Conservation (phyloP, 148 eudicot species). For the Rheum nobile region DNA sequence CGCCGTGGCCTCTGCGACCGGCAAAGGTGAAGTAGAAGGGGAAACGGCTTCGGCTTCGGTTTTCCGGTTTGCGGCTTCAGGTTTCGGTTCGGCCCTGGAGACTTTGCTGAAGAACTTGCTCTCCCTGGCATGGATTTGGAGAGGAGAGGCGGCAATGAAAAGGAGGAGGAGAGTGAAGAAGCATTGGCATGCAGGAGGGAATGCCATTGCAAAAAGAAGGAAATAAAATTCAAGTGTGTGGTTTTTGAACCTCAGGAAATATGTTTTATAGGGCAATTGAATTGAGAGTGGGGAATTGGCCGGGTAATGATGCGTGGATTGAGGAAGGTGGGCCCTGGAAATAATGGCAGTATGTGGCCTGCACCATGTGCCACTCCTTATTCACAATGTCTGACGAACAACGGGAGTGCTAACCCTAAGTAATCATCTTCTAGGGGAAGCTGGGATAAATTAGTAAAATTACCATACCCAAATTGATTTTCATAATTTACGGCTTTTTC, state of each 20-base stretch:
- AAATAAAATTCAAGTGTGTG: neutral
- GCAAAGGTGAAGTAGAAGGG: slow-evolving; percentile 10
- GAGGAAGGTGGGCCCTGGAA: neutral
- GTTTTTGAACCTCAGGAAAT: neutral
- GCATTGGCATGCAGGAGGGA: neutral
- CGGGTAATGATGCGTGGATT: slow-evolving; percentile 10
- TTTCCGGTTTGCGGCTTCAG: neutral
- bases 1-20: slow-evolving; percentile 12
- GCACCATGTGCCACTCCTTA: slow-evolving; percentile 4
- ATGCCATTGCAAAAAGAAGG: neutral
- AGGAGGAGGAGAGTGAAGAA: neutral
- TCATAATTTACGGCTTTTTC: neutral
- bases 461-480: neutral
- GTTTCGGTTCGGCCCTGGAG: neutral
- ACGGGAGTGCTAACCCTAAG: neutral
- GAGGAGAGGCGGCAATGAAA: neutral
- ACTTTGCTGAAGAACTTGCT: slow-evolving; percentile 29
- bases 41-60: slow-evolving; percentile 7
- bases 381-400: neutral
- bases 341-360: slow-evolving; percentile 5
- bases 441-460: neutral
- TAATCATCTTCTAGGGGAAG: neutral
- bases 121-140: slow-evolving; percentile 26
- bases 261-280: neutral
- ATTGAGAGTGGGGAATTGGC: neutral